These are phyloP conservation scores for Daldinia sp. DNA, from an alignment of 2,329 filamentous ascomycete species.

Conservation along the genomic window DNA sequence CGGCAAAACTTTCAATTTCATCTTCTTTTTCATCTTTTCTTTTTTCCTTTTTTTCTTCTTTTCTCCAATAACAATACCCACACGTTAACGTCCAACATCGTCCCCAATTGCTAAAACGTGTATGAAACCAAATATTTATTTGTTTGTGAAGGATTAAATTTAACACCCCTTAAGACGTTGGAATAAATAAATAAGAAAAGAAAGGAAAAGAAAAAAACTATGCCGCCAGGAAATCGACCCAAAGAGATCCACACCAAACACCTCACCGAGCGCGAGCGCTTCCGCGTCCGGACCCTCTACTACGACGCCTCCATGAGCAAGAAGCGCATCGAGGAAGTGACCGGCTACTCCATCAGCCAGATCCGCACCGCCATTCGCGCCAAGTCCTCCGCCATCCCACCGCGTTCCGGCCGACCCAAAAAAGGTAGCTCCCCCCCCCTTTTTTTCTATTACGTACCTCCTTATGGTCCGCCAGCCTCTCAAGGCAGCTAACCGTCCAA, in stretches of 20 bases:
- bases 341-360: slow-evolving; percentile 44
- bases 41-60: neutral
- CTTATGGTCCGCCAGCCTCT: neutral
- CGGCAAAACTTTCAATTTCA: slow-evolving; percentile 40
- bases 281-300: slow-evolving; percentile 44
- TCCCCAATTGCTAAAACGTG: neutral
- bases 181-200: neutral
- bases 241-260: slow-evolving; percentile 44
- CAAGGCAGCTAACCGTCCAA: neutral
- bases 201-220: neutral
- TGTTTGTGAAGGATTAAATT: neutral
- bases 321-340: slow-evolving; percentile 42
- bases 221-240: slow-evolving; percentile 29
- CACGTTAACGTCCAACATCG: neutral
- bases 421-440: slow-evolving; percentile 24
- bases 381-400: slow-evolving; percentile 34
- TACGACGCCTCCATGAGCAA: slow-evolving; percentile 41
- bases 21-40: neutral
- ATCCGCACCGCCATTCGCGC: slow-evolving; percentile 43
- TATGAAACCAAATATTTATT: no score
- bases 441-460: neutral
- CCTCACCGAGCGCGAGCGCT: slow-evolving; percentile 42
- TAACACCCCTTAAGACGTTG: neutral
- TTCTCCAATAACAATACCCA: neutral
- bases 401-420: slow-evolving; percentile 40